Evolutionary conservation across 768 basidiomycete genomes (phyloP), one percentile per base, ranked within the genome.

Genomic region (Cystobasidium tubakii): DNA sequence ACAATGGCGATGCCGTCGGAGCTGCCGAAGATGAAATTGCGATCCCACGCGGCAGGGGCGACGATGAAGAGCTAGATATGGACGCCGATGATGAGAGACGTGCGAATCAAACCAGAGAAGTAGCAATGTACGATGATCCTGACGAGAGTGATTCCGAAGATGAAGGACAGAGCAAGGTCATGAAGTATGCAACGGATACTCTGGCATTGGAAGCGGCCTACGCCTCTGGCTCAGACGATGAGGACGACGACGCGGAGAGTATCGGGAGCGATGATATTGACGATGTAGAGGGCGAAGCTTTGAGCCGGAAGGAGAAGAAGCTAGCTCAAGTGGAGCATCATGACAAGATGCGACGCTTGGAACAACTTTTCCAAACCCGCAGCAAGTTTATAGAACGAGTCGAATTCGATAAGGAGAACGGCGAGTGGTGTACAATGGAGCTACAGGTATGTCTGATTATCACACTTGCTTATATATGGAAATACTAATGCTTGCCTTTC

Each of bases 81-180:
- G 93, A 92, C 78, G 89, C 87, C 25, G 90, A 90, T 55, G 87
- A 89, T 50, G 87, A 85, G 75, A 92, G 92, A 81, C 86, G 87
- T 39, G 84, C 85, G 13, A 84, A 87, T 63, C 90, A 90, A 80
- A 85, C 83, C 78, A 86, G 88, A 79, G 87, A 92, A 77, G 87
- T 88, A 79, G 84, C 86, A 13, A 87, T 88, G 7, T 94, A 95
- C 79, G 89, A 88, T 67, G 88, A 90, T 70, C 87, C 88, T 6
- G 85, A 86, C 10, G 85, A 86, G 19, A 77, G 78, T 43, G 81
- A 81, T 42, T 79, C 81, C 1, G 77, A 72, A 21, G 77, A 75
- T 42, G 77, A 79, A 69, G 75, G 74, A 21, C 74, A 75, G 54
- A 71, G 77, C 29, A 55, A 55, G 29, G 21, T 23, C 7, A 15